Evolutionary conservation across 2,329 filamentous ascomycete species (phyloP).

Genomic region (Leptographium wingfieldii): DNA sequence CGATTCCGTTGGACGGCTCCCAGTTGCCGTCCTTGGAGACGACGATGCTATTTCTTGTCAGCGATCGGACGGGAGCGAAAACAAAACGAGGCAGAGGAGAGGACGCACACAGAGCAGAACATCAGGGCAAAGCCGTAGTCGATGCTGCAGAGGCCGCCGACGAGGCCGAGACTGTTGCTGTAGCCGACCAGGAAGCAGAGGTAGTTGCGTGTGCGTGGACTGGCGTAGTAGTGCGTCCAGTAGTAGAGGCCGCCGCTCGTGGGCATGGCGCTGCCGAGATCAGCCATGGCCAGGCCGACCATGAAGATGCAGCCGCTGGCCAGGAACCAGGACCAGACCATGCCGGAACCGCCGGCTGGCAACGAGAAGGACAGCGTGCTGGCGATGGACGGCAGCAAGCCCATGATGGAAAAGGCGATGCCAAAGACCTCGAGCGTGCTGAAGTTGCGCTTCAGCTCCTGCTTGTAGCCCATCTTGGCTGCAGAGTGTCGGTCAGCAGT

Average conservation of each 20-base stretch:
- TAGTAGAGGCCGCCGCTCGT: conserved; percentile 47
- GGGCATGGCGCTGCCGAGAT: conserved; percentile 41
- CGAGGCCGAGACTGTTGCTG: conserved; percentile 45
- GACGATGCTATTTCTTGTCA: conserved; percentile 27
- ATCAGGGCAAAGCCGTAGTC: conserved; percentile 44
- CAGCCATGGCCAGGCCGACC: conserved; percentile 46
- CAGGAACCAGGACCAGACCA: conserved; percentile 52
- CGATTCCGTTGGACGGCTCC: conserved; percentile 38
- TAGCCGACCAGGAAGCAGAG: conserved; percentile 49
- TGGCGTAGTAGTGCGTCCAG: conserved; percentile 47
- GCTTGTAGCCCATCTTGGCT: conserved; percentile 28
- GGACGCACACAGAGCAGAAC: conserved; percentile 38
- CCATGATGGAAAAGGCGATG: conserved; percentile 48
- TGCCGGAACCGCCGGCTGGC: conserved; percentile 45
- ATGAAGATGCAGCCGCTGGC: conserved; percentile 44
- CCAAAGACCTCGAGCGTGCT: conserved; percentile 50
- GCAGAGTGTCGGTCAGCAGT: not conserved
- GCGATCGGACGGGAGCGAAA: not conserved
- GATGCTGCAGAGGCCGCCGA: conserved; percentile 50
- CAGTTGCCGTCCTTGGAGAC: conserved; percentile 43
- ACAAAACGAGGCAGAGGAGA: too few relatives aligned
- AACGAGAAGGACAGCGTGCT: conserved; percentile 46
- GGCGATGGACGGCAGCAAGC: conserved; percentile 46
- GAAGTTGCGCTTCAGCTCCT: conserved; percentile 49
- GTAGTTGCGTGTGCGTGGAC: conserved; percentile 39